Percentiles rank a stretch among this genome's conserved stretches.
Conservation (phyloP, 192 early-diverging fungal species). For the Kickxella alabastrina region DNA sequence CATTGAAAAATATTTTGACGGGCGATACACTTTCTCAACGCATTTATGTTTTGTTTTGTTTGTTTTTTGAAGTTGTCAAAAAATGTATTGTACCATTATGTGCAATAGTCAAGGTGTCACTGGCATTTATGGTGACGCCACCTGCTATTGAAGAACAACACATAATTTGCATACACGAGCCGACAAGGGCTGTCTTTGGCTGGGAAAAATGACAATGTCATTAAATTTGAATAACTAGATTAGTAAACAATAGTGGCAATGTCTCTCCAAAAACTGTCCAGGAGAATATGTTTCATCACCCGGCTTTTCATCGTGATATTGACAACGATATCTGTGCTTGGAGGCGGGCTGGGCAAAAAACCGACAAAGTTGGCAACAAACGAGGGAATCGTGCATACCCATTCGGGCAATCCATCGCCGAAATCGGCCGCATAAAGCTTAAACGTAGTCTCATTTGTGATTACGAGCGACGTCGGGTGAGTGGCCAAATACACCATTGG, state of each 20-base stretch:
- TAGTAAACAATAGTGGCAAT: conserved; percentile 32
- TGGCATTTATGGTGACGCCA: too few relatives aligned
- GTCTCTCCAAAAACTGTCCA: conserved; percentile 33
- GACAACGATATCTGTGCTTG: conserved; percentile 31
- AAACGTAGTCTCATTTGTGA: conserved; percentile 40
- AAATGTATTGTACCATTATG: too few relatives aligned
- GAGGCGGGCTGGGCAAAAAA: conserved; percentile 41
- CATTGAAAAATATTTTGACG: too few relatives aligned
- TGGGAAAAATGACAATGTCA: too few relatives aligned
- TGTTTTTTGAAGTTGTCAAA: too few relatives aligned
- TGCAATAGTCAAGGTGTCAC: too few relatives aligned
- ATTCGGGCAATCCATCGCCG: conserved; percentile 38
- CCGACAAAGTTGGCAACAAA: conserved; percentile 49
- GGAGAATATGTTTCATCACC: conserved; percentile 32
- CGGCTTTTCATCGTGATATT: conserved; percentile 35
- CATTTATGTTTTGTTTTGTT: too few relatives aligned
- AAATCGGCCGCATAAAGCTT: conserved; percentile 38
- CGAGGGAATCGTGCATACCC: conserved; percentile 41
- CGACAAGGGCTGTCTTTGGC: too few relatives aligned
- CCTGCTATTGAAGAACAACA: too few relatives aligned
- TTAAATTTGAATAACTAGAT: too few relatives aligned
- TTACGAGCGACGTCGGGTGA: conserved; percentile 25
- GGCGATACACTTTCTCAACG: too few relatives aligned
- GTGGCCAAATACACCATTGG: conserved; percentile 31
- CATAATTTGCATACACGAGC: too few relatives aligned